Base-by-base conservation (phyloP, 2,329 filamentous ascomycete genomes). In the Dissoconium aciculare region DNA sequence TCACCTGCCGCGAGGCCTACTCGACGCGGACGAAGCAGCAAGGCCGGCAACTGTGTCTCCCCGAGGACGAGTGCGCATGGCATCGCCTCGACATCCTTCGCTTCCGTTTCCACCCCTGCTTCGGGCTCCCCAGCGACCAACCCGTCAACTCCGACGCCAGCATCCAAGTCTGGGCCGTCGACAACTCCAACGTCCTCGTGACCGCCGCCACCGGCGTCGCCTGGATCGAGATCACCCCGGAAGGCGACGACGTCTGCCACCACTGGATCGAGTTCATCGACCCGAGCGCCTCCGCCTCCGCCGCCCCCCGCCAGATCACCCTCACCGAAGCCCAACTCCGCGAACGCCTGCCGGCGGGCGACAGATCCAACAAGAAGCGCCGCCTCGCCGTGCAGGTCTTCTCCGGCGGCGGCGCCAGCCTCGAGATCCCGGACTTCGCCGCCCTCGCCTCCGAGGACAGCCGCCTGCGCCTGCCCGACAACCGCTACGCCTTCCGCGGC, bases 71-170 rank as follows among this genome's bases (percentile, higher is more conserved):
- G 57, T 93, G 85, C 53, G 67, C 65, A 15, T 95, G 87, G 87
- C 85, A 94, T 55, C 71, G 85, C 35, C 67, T 95, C 5, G 89
- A 95, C 54, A 74, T 74, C 32, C 64, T 98, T 31, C 79, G 84
- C 23, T 93, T 94, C 60, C 76, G 84, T 41, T 78, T 76, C 43
- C 89, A 98, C 50, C 83, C 85, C 3, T 84, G 81, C 52, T 95
- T 98, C 62, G 69, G 75, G 32, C 67, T 92, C 31, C 82, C 85
- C 0, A 77, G 73, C 33, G 89, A 95, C 45, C 58, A 69, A 4
- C 58, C 68, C 11, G 52, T 69, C 9, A 67, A 63, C 39, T 57
- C 65, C 1, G 85, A 94, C 43, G 69, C 71, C 19, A 84, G 81
- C 41, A 69, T 94, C 2, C 82, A 92, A 47, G 80, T 81, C 1